phyloP scores from a whole-genome alignment of 192 early-diverging fungal species.

The Endogone sp. region DNA sequence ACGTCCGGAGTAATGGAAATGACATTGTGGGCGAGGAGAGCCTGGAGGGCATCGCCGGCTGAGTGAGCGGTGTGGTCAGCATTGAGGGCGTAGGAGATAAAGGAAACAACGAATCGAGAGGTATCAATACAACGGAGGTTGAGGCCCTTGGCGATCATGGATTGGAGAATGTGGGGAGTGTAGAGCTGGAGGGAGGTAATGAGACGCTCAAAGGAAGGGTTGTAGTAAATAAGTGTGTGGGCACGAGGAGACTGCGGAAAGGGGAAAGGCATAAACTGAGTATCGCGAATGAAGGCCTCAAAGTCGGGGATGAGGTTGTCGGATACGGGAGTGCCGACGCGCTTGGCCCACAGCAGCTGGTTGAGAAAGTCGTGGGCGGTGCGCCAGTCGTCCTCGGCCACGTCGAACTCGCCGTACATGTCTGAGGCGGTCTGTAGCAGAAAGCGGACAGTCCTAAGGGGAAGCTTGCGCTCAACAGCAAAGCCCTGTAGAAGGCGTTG shows the following conservation, averaged over 20 bases:
- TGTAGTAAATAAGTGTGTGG: slow-evolving; percentile 9
- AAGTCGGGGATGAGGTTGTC: slow-evolving; percentile 7
- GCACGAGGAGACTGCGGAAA: slow-evolving; percentile 6
- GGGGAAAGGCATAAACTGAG: slow-evolving; percentile 12
- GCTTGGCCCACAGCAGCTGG: slow-evolving; percentile 8
- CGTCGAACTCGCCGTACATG: slow-evolving; percentile 7
- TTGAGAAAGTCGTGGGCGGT: slow-evolving; percentile 6
- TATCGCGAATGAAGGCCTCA: neutral
- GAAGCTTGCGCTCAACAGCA: slow-evolving; percentile 9
- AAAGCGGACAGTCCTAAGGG: neutral
- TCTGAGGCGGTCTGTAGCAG: slow-evolving; percentile 6
- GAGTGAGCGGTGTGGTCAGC: slow-evolving; percentile 1
- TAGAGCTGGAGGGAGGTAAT: slow-evolving; percentile 10
- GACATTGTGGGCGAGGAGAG: slow-evolving; percentile 4
- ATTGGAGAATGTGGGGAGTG: neutral
- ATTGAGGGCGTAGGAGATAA: slow-evolving; percentile 11
- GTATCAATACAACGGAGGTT: slow-evolving; percentile 8
- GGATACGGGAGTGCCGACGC: neutral
- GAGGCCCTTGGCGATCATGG: slow-evolving; percentile 2
- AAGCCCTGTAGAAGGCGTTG: slow-evolving; percentile 13
- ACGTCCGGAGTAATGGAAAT: neutral
- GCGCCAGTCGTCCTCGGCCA: slow-evolving; percentile 10
- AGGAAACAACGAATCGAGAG: slow-evolving; percentile 9
- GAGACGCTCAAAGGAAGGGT: slow-evolving; percentile 11
- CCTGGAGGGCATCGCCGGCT: neutral